Conservation (phyloP, 78 protist genomes). For the Trichosphaerium sp. region DNA sequence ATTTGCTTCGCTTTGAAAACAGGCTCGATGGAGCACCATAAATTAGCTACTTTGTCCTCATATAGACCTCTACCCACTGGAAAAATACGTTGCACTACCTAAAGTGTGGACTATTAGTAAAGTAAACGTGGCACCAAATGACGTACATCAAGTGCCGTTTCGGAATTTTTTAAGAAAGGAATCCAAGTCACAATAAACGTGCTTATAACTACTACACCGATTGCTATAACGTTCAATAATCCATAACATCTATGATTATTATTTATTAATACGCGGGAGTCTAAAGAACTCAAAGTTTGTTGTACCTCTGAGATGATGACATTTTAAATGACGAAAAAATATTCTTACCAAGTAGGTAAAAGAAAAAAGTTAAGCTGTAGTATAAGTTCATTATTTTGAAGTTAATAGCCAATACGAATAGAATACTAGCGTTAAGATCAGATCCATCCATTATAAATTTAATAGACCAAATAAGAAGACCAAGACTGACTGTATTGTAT, state of each 20-base stretch:
- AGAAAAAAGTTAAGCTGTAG: constrained; percentile 71
- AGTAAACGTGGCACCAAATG: neutral
- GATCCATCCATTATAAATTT: neutral
- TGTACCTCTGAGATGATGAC: neutral
- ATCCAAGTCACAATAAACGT: constrained; percentile 55
- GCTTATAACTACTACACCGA: constrained; percentile 16
- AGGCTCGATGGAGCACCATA: constrained; percentile 76
- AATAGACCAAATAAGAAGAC: constrained; percentile 54
- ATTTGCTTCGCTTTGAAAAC: constrained; percentile 31
- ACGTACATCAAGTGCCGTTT: neutral
- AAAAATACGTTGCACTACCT: constrained; percentile 72
- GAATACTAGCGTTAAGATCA: constrained; percentile 15
- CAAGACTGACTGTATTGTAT: constrained; percentile 71
- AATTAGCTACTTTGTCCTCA: constrained; percentile 93
- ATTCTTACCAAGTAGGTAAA: constrained; percentile 28
- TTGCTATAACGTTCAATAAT: neutral
- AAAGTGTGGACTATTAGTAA: constrained; percentile 3
- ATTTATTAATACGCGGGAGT: neutral
- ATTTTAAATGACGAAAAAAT: neutral
- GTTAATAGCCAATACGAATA: constrained; percentile 49
- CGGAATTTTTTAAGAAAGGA: constrained; percentile 21
- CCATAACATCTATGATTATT: neutral
- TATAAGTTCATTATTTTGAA: constrained; percentile 87
- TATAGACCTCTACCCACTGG: constrained; percentile 79
- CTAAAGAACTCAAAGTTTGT: neutral